Evolutionary conservation across 2,329 filamentous ascomycete species (phyloP).

Genomic region (Beauveria varroae): DNA sequence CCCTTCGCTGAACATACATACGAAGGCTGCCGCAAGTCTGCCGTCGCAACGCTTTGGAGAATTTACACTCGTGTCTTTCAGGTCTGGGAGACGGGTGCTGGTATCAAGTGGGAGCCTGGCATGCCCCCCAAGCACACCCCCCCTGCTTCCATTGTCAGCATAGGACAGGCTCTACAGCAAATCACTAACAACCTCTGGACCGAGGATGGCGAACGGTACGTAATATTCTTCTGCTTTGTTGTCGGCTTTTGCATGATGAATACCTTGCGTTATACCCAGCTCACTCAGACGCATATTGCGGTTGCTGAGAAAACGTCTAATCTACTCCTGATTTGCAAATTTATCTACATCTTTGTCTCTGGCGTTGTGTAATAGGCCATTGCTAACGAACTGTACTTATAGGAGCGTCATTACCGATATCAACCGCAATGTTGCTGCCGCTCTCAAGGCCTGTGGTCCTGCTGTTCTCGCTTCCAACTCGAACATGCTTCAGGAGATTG

Average conservation of each 20-base stretch:
- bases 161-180: constrained; percentile 78
- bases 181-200: constrained; percentile 80
- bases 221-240: constrained; percentile 26
- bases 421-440: constrained; percentile 86
- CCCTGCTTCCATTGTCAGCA: constrained; percentile 71
- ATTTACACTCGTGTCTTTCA: constrained; percentile 87
- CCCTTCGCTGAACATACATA: constrained; percentile 83
- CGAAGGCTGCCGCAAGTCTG: constrained; percentile 87
- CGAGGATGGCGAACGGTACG: constrained; percentile 90
- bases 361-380: constrained; percentile 12
- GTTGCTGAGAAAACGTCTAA: constrained; percentile 76
- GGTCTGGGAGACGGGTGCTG: constrained; percentile 66
- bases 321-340: constrained; percentile 30
- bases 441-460: constrained; percentile 84
- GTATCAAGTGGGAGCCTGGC: constrained; percentile 82
- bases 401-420: constrained; percentile 89
- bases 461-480: constrained; percentile 69
- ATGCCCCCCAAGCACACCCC: constrained; percentile 75
- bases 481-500: constrained; percentile 62
- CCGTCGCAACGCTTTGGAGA: constrained; percentile 86
- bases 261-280: constrained; percentile 93
- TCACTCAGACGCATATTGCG: constrained; percentile 93
- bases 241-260: constrained; percentile 61
- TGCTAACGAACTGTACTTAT: constrained; percentile 33
- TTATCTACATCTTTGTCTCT: constrained; percentile 18